Conservation (phyloP, 1,139 yeast genomes). For the Kazachstania sp. region DNA sequence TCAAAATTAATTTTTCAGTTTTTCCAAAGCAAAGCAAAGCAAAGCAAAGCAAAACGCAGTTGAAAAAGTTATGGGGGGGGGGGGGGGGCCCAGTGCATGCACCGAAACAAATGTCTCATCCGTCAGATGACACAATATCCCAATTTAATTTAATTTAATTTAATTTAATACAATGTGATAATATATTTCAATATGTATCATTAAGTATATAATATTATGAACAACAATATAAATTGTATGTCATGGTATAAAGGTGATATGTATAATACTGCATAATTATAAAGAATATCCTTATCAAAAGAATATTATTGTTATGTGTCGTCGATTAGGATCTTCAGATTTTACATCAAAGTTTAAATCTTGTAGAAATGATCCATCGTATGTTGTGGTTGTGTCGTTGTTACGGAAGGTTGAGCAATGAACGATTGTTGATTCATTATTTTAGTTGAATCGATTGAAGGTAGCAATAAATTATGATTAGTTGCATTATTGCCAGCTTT, state of each 20-base stretch:
- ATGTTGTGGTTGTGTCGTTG: background rate
- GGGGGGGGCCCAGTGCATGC: background rate
- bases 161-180: too few relatives aligned
- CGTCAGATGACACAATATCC: too few relatives aligned
- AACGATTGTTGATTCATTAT: conserved; percentile 1
- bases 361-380: conserved; percentile 2
- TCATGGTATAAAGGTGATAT: too few relatives aligned
- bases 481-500: background rate
- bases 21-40: too few relatives aligned
- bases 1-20: too few relatives aligned
- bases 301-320: background rate
- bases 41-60: too few relatives aligned
- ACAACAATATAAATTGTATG: too few relatives aligned
- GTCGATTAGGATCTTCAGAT: background rate
- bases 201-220: too few relatives aligned
- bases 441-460: background rate
- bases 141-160: too few relatives aligned
- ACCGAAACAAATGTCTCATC: background rate
- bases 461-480: background rate
- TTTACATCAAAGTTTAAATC: background rate
- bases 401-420: background rate
- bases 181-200: too few relatives aligned
- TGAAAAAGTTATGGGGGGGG: too few relatives aligned
- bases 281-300: background rate
- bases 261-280: too few relatives aligned